These are phyloP conservation scores for Aspergillus aculeatus DNA, from an alignment of 2,329 filamentous ascomycete genomes.

Conservation along the genomic window DNA sequence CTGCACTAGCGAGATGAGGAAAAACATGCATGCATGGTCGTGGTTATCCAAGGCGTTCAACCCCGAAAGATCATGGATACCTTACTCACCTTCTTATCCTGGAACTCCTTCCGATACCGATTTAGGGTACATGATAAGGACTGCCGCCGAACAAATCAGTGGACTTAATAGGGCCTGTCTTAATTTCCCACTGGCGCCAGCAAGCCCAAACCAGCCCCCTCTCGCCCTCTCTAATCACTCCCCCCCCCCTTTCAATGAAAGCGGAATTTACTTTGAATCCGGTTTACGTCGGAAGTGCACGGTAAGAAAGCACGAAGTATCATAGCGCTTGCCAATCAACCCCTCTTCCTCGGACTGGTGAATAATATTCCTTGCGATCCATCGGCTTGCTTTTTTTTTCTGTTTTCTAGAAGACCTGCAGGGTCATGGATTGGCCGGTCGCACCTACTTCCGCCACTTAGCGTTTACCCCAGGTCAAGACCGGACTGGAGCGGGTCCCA, in stretches of 20 bases:
- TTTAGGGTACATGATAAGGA: constrained; percentile 13
- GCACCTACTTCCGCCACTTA: constrained; percentile 10
- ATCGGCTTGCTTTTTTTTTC: constrained; percentile 13
- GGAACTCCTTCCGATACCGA: constrained; percentile 12
- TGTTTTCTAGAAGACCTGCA: constrained; percentile 22
- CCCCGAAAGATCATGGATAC: neutral
- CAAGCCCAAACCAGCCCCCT: constrained; percentile 14
- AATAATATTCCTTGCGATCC: constrained; percentile 8
- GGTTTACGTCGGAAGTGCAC: constrained; percentile 17
- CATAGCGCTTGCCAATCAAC: constrained; percentile 18
- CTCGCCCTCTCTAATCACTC: neutral
- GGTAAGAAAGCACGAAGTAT: constrained; percentile 2
- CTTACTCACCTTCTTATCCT: constrained; percentile 11
- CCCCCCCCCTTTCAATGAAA: constrained; percentile 10
- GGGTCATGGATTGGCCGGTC: constrained; percentile 15
- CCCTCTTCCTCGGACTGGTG: constrained; percentile 15
- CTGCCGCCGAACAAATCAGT: constrained; percentile 16
- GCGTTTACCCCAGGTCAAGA: constrained; percentile 32
- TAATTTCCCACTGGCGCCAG: constrained; percentile 15
- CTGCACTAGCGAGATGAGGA: neutral
- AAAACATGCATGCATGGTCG: neutral
- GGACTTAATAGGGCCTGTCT: constrained; percentile 7
- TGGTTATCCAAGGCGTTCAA: neutral
- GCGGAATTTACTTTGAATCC: constrained; percentile 14
- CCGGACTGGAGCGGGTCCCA: constrained; percentile 8